phyloP scores from a whole-genome alignment of 225 moss, liverwort and hornwort genomes.

The Marchantia polymorpha region DNA sequence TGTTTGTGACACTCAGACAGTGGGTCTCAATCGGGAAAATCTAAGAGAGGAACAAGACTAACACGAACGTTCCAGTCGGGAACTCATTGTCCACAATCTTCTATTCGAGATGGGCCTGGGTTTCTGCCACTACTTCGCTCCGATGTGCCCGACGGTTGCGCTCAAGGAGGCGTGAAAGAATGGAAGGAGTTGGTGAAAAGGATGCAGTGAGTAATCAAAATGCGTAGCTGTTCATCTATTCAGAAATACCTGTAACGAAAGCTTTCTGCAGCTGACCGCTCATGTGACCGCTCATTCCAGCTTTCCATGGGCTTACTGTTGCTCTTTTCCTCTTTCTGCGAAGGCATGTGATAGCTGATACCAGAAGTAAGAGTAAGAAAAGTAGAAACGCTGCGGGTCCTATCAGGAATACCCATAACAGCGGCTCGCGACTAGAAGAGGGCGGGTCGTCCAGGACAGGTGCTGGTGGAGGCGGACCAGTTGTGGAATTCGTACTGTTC shows the following conservation, averaged over 20 bases:
- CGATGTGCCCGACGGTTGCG: not conserved
- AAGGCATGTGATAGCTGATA: conserved; percentile 34
- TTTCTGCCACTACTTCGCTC: not conserved
- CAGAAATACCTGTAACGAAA: conserved; percentile 50
- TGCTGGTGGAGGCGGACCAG: not conserved
- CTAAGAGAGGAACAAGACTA: not conserved
- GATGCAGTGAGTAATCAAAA: too few relatives aligned
- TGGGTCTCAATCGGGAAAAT: not conserved
- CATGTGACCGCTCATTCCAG: conserved; percentile 46
- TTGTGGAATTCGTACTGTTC: not conserved
- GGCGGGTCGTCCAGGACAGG: not conserved
- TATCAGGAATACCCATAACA: conserved; percentile 44
- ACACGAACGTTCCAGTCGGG: too few relatives aligned
- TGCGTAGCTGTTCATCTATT: not conserved
- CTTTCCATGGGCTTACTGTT: conserved; percentile 56
- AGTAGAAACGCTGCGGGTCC: conserved; percentile 33
- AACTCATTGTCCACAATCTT: too few relatives aligned
- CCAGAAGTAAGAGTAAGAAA: conserved; percentile 28
- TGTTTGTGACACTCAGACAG: too few relatives aligned
- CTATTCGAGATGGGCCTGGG: too few relatives aligned
- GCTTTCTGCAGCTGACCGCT: conserved; percentile 50
- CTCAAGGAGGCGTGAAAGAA: not conserved
- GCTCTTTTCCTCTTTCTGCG: conserved; percentile 43
- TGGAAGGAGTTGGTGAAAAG: too few relatives aligned
- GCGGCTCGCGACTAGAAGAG: not conserved